Evolutionary conservation across 2,329 filamentous ascomycete species (phyloP), one percentile per base, ranked within the genome.

Genomic region (Alternaria tenuissima): DNA sequence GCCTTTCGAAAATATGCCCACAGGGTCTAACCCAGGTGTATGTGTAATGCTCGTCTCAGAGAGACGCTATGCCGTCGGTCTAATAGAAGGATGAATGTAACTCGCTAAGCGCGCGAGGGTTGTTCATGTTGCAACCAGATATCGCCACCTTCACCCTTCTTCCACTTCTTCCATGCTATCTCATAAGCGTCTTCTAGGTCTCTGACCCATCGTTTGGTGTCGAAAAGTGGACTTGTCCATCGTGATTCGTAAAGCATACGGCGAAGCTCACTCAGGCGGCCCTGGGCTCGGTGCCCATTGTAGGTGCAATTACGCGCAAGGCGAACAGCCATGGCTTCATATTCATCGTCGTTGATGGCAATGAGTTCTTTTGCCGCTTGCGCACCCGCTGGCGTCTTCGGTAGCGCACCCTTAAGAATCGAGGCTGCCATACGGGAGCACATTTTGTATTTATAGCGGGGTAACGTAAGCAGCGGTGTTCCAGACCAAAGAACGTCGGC

Each of bases 341-440:
- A 99, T 55, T 95, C 88, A 39, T 89, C 86, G 68, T 99, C 95
- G 56, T 87, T 89, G 5, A 78, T 80, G 0, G 91, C 92, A 57
- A 97, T 93, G 30, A 99, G 84, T 59, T 97, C 93, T 18, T 80
- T 77, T 0, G 90, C 90, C 0, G 91, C 91, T 58, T 81, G 82
- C 7, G 82, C 80, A 3, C 94, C 93, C n/a, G 88, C 87, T 1
- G 83, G 80, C 0, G 83, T 85, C 66, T 88, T 90, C 0, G 95
- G 95, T 4, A 99, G 81, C 0, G 95, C 95, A 16, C 95, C 95
- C 65, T 89, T 91, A 30, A 99, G 84, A 57, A 99, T 98, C 11
- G 93, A 97, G 7, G 95, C 94, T 7, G 94, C 95, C 91, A 99
- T 99, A 55, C 95, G 91, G 43, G 93, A 96, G 79, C 95, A 99